Percentiles rank a stretch among this genome's conserved stretches.
Conservation (phyloP, 805 yeast species). For the Lipomyces orientalis region DNA sequence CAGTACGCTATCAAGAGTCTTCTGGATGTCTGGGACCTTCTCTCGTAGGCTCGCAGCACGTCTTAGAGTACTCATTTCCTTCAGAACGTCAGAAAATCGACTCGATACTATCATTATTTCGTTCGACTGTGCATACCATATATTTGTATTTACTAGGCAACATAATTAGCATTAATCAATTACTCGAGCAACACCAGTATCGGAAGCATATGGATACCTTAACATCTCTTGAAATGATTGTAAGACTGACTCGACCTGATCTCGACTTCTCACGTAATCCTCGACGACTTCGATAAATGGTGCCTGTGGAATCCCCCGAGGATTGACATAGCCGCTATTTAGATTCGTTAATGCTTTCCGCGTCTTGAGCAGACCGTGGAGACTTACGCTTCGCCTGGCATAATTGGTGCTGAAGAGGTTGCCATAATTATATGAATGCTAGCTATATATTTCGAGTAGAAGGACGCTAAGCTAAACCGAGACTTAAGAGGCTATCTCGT, state of each 20-base stretch:
- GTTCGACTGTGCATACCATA: slow-evolving; percentile 59
- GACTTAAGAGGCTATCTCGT: background rate
- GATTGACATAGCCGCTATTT: slow-evolving; percentile 54
- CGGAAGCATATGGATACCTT: slow-evolving; percentile 49
- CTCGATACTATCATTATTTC: slow-evolving; percentile 39
- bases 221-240: slow-evolving; percentile 81
- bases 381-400: background rate
- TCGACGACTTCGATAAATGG: slow-evolving; percentile 88
- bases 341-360: slow-evolving; percentile 1
- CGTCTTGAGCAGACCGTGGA: background rate
- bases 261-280: slow-evolving; percentile 67
- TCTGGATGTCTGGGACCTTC: slow-evolving; percentile 90
- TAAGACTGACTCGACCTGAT: slow-evolving; percentile 73
- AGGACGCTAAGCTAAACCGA: background rate
- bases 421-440: background rate
- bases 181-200: background rate
- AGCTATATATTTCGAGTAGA: background rate
- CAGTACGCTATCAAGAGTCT: slow-evolving; percentile 76
- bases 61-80: slow-evolving; percentile 51
- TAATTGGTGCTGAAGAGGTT: background rate
- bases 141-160: slow-evolving; percentile 69
- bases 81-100: slow-evolving; percentile 46
- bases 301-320: slow-evolving; percentile 96
- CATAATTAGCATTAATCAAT: background rate
- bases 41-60: slow-evolving; percentile 55